phyloP scores from a whole-genome alignment of 2,329 filamentous ascomycete species.

The Colletotrichum paranaense region DNA sequence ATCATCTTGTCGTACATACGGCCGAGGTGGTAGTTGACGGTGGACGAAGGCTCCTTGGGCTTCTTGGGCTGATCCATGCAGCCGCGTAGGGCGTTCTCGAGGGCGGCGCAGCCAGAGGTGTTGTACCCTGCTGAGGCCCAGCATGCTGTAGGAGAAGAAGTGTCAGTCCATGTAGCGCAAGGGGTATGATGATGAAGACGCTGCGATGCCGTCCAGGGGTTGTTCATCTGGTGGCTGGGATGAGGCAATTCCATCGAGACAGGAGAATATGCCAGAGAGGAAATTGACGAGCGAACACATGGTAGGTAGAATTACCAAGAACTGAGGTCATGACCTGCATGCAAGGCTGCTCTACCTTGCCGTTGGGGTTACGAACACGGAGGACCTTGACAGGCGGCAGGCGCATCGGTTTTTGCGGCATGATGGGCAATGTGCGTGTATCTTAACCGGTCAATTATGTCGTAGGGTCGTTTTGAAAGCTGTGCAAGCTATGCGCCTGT shows the following conservation, averaged over 20 bases:
- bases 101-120: constrained; percentile 65
- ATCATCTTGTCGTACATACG: constrained; percentile 70
- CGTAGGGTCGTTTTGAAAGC: not conserved
- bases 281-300: constrained; percentile 1
- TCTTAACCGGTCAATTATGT: not conserved
- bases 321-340: constrained; percentile 68
- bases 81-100: constrained; percentile 70
- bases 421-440: constrained; percentile 40
- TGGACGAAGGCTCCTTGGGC: constrained; percentile 67
- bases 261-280: not conserved
- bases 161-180: constrained; percentile 9
- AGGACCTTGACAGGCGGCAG: constrained; percentile 67
- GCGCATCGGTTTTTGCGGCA: constrained; percentile 65
- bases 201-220: not conserved
- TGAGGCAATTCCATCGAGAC: not conserved
- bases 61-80: constrained; percentile 84
- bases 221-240: not conserved
- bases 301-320: constrained; percentile 57
- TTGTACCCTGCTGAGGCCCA: constrained; percentile 85
- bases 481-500: not conserved
- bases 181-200: not conserved
- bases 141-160: constrained; percentile 67
- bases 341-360: constrained; percentile 62
- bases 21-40: constrained; percentile 92
- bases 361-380: constrained; percentile 65